phyloP scores from a whole-genome alignment of 768 basidiomycete genomes.

The Ephemerocybe angulata region DNA sequence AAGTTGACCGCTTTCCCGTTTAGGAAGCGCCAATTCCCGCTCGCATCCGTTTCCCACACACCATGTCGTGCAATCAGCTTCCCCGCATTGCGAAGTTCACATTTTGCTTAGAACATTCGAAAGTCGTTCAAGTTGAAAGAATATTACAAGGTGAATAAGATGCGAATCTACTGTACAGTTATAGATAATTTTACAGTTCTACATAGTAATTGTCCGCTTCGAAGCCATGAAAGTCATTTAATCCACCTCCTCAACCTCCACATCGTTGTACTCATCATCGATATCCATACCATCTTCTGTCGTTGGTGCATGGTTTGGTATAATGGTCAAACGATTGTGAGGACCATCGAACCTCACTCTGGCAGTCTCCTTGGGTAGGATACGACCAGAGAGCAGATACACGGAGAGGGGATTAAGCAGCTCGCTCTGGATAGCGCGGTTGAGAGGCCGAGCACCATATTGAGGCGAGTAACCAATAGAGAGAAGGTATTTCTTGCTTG shows the following conservation, averaged over 20 bases:
- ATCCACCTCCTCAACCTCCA: conserved; percentile 71
- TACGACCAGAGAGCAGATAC: conserved; percentile 76
- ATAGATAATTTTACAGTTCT: conserved; percentile 22
- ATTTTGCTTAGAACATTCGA: background rate
- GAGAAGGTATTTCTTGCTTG: conserved; percentile 70
- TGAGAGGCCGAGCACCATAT: conserved; percentile 92
- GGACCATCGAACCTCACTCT: conserved; percentile 76
- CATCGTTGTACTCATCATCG: conserved; percentile 45
- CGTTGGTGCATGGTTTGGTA: conserved; percentile 74
- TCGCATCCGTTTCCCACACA: conserved; percentile 13
- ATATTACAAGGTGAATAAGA: background rate
- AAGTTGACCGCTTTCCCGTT: conserved; percentile 13
- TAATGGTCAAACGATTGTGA: conserved; percentile 69
- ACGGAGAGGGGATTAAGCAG: conserved; percentile 88
- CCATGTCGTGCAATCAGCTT: conserved; percentile 9
- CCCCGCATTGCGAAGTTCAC: background rate
- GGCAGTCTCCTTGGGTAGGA: conserved; percentile 79
- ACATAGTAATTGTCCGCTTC: background rate
- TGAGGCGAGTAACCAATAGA: conserved; percentile 74
- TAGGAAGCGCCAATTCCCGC: conserved; percentile 13
- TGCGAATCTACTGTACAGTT: conserved; percentile 16
- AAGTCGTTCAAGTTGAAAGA: background rate
- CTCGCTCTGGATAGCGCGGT: conserved; percentile 87
- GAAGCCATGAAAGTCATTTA: conserved; percentile 13
- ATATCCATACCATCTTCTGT: conserved; percentile 57